Conservation (phyloP, 2,329 filamentous ascomycete genomes). For the Phyllosticta ampelicida region DNA sequence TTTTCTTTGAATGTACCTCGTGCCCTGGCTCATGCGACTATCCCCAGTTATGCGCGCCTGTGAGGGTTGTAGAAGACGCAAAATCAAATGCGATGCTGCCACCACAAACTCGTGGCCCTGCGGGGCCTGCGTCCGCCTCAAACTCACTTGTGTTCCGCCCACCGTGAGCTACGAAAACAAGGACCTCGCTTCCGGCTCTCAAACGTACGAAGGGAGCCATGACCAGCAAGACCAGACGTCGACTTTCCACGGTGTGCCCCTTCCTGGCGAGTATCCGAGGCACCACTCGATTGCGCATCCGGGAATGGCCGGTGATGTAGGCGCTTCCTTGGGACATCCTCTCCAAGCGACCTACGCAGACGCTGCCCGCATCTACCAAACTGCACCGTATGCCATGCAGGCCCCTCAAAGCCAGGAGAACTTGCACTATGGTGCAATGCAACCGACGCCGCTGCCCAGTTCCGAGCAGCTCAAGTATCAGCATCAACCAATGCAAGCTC, state of each 20-base stretch:
- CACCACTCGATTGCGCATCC: conserved; percentile 22
- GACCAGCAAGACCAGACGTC: conserved; percentile 22
- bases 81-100: conserved; percentile 96
- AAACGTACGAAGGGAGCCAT: conserved; percentile 30
- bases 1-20: not conserved
- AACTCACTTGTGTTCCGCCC: conserved; percentile 85
- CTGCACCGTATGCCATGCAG: conserved; percentile 25
- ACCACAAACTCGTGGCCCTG: conserved; percentile 98
- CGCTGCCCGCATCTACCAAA: conserved; percentile 24
- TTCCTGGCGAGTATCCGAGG: conserved; percentile 32
- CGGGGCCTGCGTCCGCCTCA: conserved; percentile 82
- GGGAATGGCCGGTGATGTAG: conserved; percentile 1
- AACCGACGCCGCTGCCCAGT: conserved; percentile 20
- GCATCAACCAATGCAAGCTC: conserved; percentile 11
- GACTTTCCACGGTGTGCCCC: conserved; percentile 23
- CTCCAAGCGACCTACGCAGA: conserved; percentile 18
- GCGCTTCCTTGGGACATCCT: conserved; percentile 3
- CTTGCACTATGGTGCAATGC: conserved; percentile 27
- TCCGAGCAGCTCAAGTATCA: conserved; percentile 25
- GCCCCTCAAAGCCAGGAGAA: conserved; percentile 18
- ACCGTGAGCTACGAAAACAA: conserved; percentile 63
- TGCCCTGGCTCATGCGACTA: conserved; percentile 10
- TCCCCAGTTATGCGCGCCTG: conserved; percentile 84
- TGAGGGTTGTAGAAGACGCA: conserved; percentile 85
- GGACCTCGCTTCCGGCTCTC: conserved; percentile 32